A percentile compares a stretch with the other conserved stretches of the same genome.
phyloP scores from a whole-genome alignment of 352 stramenopile genomes.

The Phytophthora lateralis region DNA sequence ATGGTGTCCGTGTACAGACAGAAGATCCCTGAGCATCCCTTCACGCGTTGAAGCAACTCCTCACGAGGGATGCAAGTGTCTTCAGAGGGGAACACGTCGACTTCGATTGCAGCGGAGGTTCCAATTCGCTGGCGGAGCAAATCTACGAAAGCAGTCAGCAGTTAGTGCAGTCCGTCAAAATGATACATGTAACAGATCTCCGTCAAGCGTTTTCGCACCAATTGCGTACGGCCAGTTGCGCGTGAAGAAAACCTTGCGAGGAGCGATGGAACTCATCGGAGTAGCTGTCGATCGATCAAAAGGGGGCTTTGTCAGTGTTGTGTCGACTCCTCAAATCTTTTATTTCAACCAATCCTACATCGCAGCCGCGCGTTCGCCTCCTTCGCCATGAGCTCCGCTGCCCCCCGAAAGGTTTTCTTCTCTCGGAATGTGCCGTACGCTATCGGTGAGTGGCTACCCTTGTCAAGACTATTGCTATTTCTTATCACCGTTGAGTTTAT shows the following conservation, averaged over 20 bases:
- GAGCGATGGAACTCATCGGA: constrained; percentile 20
- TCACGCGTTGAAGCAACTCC: constrained; percentile 52
- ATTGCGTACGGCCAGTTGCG: constrained; percentile 65
- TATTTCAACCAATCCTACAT: constrained; percentile 29
- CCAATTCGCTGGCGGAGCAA: constrained; percentile 24
- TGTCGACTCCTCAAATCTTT: constrained; percentile 12
- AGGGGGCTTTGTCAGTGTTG: not conserved
- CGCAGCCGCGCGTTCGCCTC: constrained; percentile 11
- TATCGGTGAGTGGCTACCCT: constrained; percentile 44
- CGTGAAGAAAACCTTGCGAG: constrained; percentile 67
- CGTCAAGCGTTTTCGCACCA: constrained; percentile 27
- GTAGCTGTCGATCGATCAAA: constrained; percentile 5
- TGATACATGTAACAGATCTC: not conserved
- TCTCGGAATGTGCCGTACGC: constrained; percentile 74
- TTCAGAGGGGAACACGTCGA: constrained; percentile 34
- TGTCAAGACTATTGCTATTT: not conserved
- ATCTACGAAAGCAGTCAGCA: constrained; percentile 6
- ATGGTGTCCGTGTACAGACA: constrained; percentile 73
- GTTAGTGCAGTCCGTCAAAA: not conserved
- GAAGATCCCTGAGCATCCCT: constrained; percentile 51
- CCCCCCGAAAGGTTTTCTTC: constrained; percentile 65
- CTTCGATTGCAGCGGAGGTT: constrained; percentile 18
- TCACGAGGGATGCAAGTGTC: constrained; percentile 41
- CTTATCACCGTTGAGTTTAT: not conserved
- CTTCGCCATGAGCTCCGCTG: constrained; percentile 24